Conservation (phyloP, 2,329 filamentous ascomycete species). For the Monilinia polystroma region DNA sequence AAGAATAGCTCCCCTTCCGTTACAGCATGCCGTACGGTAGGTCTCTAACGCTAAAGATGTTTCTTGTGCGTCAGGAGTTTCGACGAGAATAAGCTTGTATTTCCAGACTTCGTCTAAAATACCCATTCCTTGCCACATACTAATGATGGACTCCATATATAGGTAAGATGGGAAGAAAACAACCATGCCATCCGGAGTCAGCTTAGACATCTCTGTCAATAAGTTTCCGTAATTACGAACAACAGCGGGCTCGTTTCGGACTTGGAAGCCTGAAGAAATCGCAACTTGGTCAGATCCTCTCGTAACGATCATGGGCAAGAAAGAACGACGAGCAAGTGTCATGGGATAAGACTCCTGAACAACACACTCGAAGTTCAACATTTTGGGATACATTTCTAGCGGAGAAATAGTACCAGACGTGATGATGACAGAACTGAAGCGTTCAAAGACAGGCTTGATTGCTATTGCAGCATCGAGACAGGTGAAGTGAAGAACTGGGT, state of each 20-base stretch:
- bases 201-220: slow-evolving; percentile 89
- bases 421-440: slow-evolving; percentile 97
- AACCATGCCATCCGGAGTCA: slow-evolving; percentile 96
- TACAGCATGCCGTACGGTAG: slow-evolving; percentile 95
- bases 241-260: slow-evolving; percentile 93
- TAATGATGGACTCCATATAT: slow-evolving; percentile 99
- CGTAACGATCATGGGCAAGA: slow-evolving; percentile 96
- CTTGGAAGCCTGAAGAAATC: slow-evolving; percentile 91
- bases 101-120: slow-evolving; percentile 98
- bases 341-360: slow-evolving; percentile 97
- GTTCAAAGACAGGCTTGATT: slow-evolving; percentile 95
- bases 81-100: slow-evolving; percentile 96
- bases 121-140: slow-evolving; percentile 98
- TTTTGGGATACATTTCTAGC: slow-evolving; percentile 98
- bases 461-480: slow-evolving; percentile 97
- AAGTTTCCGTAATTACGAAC: slow-evolving; percentile 95
- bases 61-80: slow-evolving; percentile 96
- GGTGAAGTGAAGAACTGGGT: slow-evolving; percentile 94
- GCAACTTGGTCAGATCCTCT: slow-evolving; percentile 90
- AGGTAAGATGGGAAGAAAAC: slow-evolving; percentile 98
- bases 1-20: slow-evolving; percentile 88
- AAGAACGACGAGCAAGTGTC: slow-evolving; percentile 92
- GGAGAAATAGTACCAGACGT: slow-evolving; percentile 97
- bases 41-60: slow-evolving; percentile 94
- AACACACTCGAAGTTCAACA: slow-evolving; percentile 90